phyloP scores from a whole-genome alignment of 345 rosid species.

The Brassica nigra region DNA sequence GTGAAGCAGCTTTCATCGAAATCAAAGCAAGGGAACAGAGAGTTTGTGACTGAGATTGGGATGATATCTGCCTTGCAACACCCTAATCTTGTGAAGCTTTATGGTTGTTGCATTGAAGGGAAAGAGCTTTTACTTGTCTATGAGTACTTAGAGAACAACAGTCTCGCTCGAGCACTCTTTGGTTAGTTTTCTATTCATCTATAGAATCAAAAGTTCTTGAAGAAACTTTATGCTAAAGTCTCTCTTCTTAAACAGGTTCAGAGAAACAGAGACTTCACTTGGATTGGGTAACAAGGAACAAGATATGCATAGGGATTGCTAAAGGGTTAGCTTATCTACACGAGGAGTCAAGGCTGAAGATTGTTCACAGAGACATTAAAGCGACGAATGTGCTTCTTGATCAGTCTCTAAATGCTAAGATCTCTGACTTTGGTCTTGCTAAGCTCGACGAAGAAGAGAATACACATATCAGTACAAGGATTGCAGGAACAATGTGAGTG shows the following conservation, averaged over 20 bases:
- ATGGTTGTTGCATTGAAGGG: slow-evolving; percentile 67
- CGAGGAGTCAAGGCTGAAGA: slow-evolving; percentile 67
- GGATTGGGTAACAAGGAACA: slow-evolving; percentile 67
- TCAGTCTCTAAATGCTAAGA: slow-evolving; percentile 51
- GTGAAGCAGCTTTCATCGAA: slow-evolving; percentile 69
- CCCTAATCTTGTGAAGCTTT: slow-evolving; percentile 62
- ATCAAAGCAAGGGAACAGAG: slow-evolving; percentile 71
- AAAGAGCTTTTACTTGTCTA: slow-evolving; percentile 62
- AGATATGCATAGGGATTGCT: slow-evolving; percentile 67
- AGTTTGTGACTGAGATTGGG: slow-evolving; percentile 63
- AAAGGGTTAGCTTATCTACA: slow-evolving; percentile 70
- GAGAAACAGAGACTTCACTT: slow-evolving; percentile 48
- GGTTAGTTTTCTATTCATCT: slow-evolving; percentile 43
- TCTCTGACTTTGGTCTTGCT: slow-evolving; percentile 76
- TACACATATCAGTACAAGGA: slow-evolving; percentile 67
- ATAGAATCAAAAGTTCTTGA: background rate
- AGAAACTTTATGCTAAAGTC: background rate
- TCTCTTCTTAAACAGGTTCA: slow-evolving; percentile 38
- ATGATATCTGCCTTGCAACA: slow-evolving; percentile 66
- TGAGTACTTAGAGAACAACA: slow-evolving; percentile 72
- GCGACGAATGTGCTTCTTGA: slow-evolving; percentile 72
- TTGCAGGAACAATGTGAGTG: slow-evolving; percentile 69
- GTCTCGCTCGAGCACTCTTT: slow-evolving; percentile 64
- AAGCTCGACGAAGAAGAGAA: slow-evolving; percentile 68
- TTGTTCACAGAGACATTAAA: slow-evolving; percentile 77